Evolutionary conservation across 495 filamentous ascomycete genomes (phyloP), one percentile per base, ranked within the genome.

Genomic region (Filosporella fistucella): DNA sequence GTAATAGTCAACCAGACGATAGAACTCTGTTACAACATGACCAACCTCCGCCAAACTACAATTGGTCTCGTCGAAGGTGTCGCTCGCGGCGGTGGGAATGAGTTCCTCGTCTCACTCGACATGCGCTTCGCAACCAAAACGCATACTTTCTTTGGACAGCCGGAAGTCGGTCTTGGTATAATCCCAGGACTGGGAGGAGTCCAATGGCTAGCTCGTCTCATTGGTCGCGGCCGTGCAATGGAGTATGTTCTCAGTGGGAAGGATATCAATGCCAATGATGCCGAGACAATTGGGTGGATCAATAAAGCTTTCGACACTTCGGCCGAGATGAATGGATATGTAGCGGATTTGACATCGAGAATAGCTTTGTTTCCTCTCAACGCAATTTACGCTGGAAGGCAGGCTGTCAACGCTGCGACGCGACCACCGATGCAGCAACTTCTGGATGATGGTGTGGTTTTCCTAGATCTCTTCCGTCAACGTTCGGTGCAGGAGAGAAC

Each of bases 401-500:
- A 72, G 40, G 67, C 70, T 46, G 60, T 68, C 56, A 33, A 44
- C 29, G 80, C 84, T 13, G 35, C 35, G 3, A 38, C 14, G 6
- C 24, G 39, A 29, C 39, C 39, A 14, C 39, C 39, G 3, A 11
- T 42, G 10, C 5, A 42, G 23, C 14, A 16, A 3, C 18, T 16
- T 28, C 39, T 42, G 9, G 39, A 42, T 16, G 39, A 42, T 22
- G 5, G 16, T 3, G 23, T 22, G 9, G 23, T 4, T 16, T 42
- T 42, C 23, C 28, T 42, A 17, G 25, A 16, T 26, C 39, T 42
- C 22, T 14, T 42, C 16, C 18, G 7, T 18, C 8, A 16, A 12
- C 39, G 21, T 12, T 8, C 4, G 39, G 39, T 22, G 10, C 39
- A 42, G 25, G 25, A 10, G 11, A 6, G 20, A 22, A 22, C 4